Evolutionary conservation across 208 protist genomes (phyloP), one percentile per base, ranked within the genome.

Genomic region (Trypanosoma platydactyli): DNA sequence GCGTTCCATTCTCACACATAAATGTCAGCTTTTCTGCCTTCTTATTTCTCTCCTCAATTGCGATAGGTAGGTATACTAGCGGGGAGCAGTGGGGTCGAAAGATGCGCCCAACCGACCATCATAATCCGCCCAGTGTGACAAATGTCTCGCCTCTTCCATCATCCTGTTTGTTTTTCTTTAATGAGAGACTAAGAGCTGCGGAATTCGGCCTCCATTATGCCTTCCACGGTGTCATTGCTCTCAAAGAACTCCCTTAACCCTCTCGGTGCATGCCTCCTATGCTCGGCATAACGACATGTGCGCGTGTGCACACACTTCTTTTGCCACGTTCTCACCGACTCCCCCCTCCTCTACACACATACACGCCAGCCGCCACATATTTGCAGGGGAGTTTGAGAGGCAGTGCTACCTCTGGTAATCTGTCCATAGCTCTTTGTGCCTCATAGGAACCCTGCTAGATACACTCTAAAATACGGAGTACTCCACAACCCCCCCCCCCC

Each of bases 361-460:
- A 9, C 13, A 20, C 27, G 13, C 3, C 22, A 20, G 1, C 49
- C 22, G 13, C 9, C 22, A 30, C 4, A 30, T 11, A 11, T 30
- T 11, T 6, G 42, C 58, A 53, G 45, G 35, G 27, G 1, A 49
- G 58, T 64, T 64, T 64, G 58, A 52, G 22, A 44, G 58, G 45
- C 27, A 45, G 18, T 24, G 20, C 30, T 11, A 25, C n/a, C 9
- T 25, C 22, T 33, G 22, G 15, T 29, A 35, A 4, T 7, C 4
- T 52, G 6, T 35, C 52, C 41, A 69, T 77, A 62, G 68, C 49
- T 53, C 45, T 30, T 64, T 48, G 51, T 53, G 61, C 50, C 63
- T 73, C 60, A 83, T 83, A 83, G 78, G 78, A 83, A 68, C 52
- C 73, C 60, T 68, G 78, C 73, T 33, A 83, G 78, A 83, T n/a